Evolutionary conservation across 108 stramenopile genomes (phyloP).

Genomic region (Cyclotella cryptica): DNA sequence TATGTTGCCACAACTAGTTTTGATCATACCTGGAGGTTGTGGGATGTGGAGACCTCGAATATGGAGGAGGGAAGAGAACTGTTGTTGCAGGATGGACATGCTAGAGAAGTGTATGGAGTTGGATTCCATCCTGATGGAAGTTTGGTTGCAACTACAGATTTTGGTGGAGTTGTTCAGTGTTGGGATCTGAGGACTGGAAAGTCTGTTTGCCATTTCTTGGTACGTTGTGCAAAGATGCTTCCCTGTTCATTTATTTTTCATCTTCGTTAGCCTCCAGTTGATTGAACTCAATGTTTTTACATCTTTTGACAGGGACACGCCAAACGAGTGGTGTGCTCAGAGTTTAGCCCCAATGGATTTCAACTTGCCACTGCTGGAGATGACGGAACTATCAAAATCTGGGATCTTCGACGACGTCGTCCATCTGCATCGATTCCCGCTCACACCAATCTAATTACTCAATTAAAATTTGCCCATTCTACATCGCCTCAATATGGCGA

Average conservation of each 20-base stretch:
- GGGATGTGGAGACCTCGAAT: constrained; percentile 93
- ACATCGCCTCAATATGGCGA: constrained; percentile 70
- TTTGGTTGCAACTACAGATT: constrained; percentile 94
- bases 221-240: background rate
- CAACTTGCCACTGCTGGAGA: constrained; percentile 94
- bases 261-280: background rate
- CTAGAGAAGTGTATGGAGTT: constrained; percentile 90
- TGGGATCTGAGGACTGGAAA: constrained; percentile 98
- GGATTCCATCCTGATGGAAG: constrained; percentile 97
- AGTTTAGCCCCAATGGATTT: constrained; percentile 93
- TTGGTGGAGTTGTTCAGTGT: constrained; percentile 88
- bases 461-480: constrained; percentile 76
- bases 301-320: constrained; percentile 73
- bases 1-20: constrained; percentile 94
- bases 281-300: background rate
- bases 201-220: constrained; percentile 76
- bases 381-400: constrained; percentile 94
- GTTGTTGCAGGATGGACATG: constrained; percentile 97
- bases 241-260: background rate
- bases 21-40: constrained; percentile 98
- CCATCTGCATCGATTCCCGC: constrained; percentile 91
- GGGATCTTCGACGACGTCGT: constrained; percentile 92
- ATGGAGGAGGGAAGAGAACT: constrained; percentile 66
- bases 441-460: constrained; percentile 92
- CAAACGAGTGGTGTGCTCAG: constrained; percentile 78